Evolutionary conservation across 139 green algal species (phyloP).

Genomic region (Cymbomonas tetramitiformis): DNA sequence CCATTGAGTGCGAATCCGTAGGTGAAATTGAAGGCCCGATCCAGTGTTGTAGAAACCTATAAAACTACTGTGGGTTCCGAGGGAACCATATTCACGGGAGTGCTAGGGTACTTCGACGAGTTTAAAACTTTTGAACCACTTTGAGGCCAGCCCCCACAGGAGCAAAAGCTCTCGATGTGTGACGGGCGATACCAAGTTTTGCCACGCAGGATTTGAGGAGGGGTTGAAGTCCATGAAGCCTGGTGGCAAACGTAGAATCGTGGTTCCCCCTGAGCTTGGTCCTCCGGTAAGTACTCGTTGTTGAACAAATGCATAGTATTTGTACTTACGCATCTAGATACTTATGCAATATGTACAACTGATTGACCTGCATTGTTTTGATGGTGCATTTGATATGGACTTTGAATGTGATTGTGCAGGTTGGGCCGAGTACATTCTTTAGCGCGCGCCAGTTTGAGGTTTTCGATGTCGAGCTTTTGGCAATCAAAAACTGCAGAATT

Average conservation of each 20-base stretch:
- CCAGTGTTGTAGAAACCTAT: no score
- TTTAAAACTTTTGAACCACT: no score
- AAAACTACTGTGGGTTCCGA: no score
- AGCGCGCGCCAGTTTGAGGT: slow-evolving; percentile 92
- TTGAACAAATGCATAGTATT: no score
- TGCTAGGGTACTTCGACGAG: no score
- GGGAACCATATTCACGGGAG: no score
- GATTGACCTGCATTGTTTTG: slow-evolving; percentile 28
- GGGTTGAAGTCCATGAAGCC: slow-evolving; percentile 72
- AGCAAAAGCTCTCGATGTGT: neutral
- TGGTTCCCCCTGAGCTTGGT: slow-evolving; percentile 84
- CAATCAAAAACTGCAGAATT: slow-evolving; percentile 59
- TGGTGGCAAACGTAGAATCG: slow-evolving; percentile 68
- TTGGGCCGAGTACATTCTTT: slow-evolving; percentile 91
- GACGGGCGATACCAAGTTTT: neutral
- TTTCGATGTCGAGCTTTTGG: slow-evolving; percentile 86
- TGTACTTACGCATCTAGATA: no score
- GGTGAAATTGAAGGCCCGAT: no score
- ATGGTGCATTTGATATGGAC: neutral
- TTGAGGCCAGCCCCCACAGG: no score
- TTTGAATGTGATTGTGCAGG: neutral
- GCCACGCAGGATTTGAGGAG: slow-evolving; percentile 88
- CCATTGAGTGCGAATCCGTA: no score
- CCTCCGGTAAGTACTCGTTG: no score
- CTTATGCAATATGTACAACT: no score